Evolutionary conservation across 176 grass and related monocot species (phyloP), one percentile per base, ranked within the genome.

Genomic region (Carex scoparia): DNA sequence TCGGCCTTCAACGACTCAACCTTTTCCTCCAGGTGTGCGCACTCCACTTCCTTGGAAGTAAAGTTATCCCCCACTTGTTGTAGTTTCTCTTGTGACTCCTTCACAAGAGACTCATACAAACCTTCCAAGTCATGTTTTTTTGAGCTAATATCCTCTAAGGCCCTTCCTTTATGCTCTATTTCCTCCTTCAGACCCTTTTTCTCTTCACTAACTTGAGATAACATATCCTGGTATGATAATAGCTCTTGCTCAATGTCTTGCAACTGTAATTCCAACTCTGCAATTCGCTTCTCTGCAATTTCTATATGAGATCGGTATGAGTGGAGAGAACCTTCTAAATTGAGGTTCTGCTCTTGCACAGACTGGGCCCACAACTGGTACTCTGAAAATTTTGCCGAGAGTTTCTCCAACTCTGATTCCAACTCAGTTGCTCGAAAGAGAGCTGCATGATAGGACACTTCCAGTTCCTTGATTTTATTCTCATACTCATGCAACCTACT

Each of bases 71-170:
- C 84, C 28, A 88, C 86, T 76, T 91, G 77, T 79, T 91, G 85
- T 49, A 94, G 86, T 82, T 94, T 97, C 78, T 51, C 67, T 80
- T 93, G 88, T 79, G 94, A 91, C 64, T 97, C 94, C 88, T 94
- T 94, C 69, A 91, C 79, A 65, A 97, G 86, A 79, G 90, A 91
- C 60, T 93, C 89, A 55, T 94, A 91, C 51, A 93, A 60, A 80
- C 86, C 46, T 69, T 94, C 91, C 65, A 93, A 79, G 59, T 97
- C 90, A 48, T 90, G 57, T 79, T 90, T 98, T 90, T 92, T 94
- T 59, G 89, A 89, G 79, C 86, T 84, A 80, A 89, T 86, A 82
- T 98, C 89, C 59, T 98, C 91, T 59, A 94, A 81, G 79, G 68
- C 85, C 62, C 86, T 94, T 42, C 72, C 82, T 61, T 86, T 89